These are phyloP conservation scores for Lachancea meyersii DNA, from an alignment of 805 yeast genomes.

Conservation along the genomic window DNA sequence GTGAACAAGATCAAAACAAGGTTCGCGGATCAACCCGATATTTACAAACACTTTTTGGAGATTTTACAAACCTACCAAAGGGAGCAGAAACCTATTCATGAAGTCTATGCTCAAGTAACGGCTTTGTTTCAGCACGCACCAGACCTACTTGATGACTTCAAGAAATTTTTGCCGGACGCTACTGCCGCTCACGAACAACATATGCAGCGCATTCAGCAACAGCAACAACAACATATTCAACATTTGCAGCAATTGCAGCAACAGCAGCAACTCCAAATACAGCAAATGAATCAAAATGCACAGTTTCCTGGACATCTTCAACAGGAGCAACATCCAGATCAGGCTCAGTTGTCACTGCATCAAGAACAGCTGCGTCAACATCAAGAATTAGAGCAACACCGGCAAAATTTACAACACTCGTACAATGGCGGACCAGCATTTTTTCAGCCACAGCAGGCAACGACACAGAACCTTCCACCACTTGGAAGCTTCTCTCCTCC, in stretches of 20 bases:
- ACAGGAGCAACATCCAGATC: constrained; percentile 4
- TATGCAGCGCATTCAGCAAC: constrained; percentile 16
- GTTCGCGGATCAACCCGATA: constrained; percentile 89
- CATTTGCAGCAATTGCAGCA: constrained; percentile 15
- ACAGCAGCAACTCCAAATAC: constrained; percentile 3
- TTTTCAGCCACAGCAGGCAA: constrained; percentile 7
- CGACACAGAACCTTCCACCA: constrained; percentile 32
- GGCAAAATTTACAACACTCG: constrained; percentile 10
- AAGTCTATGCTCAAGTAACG: constrained; percentile 91
- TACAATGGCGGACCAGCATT: constrained; percentile 2
- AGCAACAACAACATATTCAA: constrained; percentile 14
- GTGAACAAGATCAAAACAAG: constrained; percentile 95
- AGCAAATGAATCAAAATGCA: background rate
- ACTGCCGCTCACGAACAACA: constrained; percentile 26
- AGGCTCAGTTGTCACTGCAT: constrained; percentile 4
- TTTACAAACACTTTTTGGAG: constrained; percentile 89
- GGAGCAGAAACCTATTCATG: constrained; percentile 91
- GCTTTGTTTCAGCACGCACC: constrained; percentile 87
- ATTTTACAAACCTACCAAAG: constrained; percentile 94
- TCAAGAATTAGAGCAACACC: constrained; percentile 8
- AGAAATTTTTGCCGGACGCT: constrained; percentile 85
- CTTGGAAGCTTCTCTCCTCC: constrained; percentile 36
- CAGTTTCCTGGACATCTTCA: background rate
- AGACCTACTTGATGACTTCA: constrained; percentile 88
- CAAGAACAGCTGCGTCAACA: constrained; percentile 1